Evolutionary conservation across 2,329 filamentous ascomycete species (phyloP), one percentile per base, ranked within the genome.

Genomic region (Microcyclosporella mali): DNA sequence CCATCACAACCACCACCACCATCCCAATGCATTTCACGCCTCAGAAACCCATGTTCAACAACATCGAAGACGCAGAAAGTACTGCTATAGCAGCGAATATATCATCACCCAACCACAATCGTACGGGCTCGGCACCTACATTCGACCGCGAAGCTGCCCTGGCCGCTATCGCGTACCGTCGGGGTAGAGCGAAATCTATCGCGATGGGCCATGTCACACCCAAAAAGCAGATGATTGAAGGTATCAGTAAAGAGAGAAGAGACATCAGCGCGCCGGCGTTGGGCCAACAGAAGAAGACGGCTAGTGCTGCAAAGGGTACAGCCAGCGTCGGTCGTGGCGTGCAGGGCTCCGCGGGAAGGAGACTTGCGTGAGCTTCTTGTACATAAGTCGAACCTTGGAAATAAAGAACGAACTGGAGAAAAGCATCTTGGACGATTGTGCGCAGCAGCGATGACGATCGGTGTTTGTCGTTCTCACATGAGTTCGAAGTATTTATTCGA

Each of bases 91-190:
- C 46, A 3, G 38, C 43, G 4, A 46, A 37, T 11, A 28, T 36
- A 12, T 32, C 44, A 18, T 53, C 48, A 16, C 49, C 50, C 19
- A 32, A 42, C 19, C 21, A 25, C 9, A 33, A 48, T 25, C 43
- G 47, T 34, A 37, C 46, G 25, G 45, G 45, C 17, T 46, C 49
- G 25, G 54, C 50, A 16, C 51, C 52, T 4, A 49, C 49, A 7
- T 62, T 74, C 42, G 70, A 73, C 41, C 74, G 85, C 41, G 85
- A 88, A 62, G 74, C 88, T 63, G 85, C 85, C 3, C 73, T 90
- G 12, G 82, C 82, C 42, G 79, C 82, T 60, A 89, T 90, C 52
- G 75, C 81, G 40, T 81, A 86, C 66, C 73, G 85, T 19, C 70
- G 85, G 40, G 84, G 83, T 6, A 71, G 85, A 34, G 83, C 85